Evolutionary conservation across 371 early-diverging fungal genomes (phyloP), one percentile per base, ranked within the genome.

Genomic region (Sporodiniella umbellata): DNA sequence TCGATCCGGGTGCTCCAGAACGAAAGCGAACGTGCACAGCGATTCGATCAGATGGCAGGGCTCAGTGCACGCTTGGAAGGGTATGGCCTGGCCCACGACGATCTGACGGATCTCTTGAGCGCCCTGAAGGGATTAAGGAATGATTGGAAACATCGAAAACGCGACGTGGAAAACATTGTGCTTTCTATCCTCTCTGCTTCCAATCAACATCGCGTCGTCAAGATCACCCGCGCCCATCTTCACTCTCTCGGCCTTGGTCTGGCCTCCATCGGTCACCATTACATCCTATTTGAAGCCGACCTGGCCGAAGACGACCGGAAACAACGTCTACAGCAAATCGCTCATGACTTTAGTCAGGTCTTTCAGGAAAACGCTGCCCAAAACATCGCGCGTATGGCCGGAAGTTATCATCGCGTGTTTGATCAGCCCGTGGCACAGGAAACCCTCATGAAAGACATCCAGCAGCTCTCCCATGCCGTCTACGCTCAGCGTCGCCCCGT

Each of bases 281-380:
- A 66, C 30, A 51, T 66, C 8, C 45, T 66, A 4, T 66, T 61
- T 47, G 66, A 66, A 46, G 30, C 54, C 5, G 33, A 42, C n/a
- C 24, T 54, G 55, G 33, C 51, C 21, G 52, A 60, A n/a, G 54
- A 53, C 14, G 23, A 40, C 3, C 48, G 54, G 31, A 58, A 62
- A 26, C 51, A 35, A 4, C 30, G 57, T 17, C 26, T 68, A 19
- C 52, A 52, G 19, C 31, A 54, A n/a, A 46, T 68, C 8, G 59
- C 60, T 10, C 43, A 33, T 7, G 60, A 60, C 35, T 68, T 68
- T 17, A 25, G 58, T 14, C 33, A 53, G 45, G 65, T 68, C 22
- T 68, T 68, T 51, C 54, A 64, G 47, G 69, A 68, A 43, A 68
- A 68, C 58, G 65, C 65, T 0, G 60, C 57, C 1, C 69, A 68